Base-by-base conservation (phyloP, 495 filamentous ascomycete species). In the Cercophora scortea region DNA sequence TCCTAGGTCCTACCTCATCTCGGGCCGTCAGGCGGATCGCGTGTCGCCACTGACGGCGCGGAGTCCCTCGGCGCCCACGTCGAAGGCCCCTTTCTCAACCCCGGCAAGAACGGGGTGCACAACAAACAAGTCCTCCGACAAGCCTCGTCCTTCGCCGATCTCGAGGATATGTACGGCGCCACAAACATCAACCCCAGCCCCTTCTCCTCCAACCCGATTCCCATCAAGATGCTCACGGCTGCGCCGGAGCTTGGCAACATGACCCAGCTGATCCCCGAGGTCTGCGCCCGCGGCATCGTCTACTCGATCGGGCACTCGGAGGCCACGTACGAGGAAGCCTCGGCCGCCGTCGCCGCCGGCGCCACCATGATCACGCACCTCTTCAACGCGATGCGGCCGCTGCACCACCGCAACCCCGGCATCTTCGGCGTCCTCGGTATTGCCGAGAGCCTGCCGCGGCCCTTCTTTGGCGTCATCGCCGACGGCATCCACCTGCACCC, bases 341-440 rank as follows among this genome's bases (percentile, higher is more conserved):
- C 79, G 1, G 66, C 67, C 4, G 87, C 86, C 12, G 79, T 90
- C 1, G 63, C 69, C n/a, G 67, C 78, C 17, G 89, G 89, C 42
- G 87, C 86, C 2, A 88, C 75, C 32, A 91, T 89, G 87, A 81
- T 94, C 35, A 95, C 89, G 1, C 89, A 95, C 61, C 75, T 94
- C 2, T 95, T 93, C 76, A 94, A 95, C 61, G 89, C 88, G 13
- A 94, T 94, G 88, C 78, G 81, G 6, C 87, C 86, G 13, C 81
- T 92, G 8, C 86, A 89, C 63, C 88, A 92, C 72, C 84, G 89
- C 38, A 86, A 90, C 64, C 88, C 89, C 0, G 88, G 89, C 41
- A 79, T 92, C 57, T 90, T 92, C 61, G 89, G 89, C 17, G 74
- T 90, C 0, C 68, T 95, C 0, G 81, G 81, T 15, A 55, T 58